Conservation (phyloP, 176 grass and related monocot species). For the Dactylis glomerata region DNA sequence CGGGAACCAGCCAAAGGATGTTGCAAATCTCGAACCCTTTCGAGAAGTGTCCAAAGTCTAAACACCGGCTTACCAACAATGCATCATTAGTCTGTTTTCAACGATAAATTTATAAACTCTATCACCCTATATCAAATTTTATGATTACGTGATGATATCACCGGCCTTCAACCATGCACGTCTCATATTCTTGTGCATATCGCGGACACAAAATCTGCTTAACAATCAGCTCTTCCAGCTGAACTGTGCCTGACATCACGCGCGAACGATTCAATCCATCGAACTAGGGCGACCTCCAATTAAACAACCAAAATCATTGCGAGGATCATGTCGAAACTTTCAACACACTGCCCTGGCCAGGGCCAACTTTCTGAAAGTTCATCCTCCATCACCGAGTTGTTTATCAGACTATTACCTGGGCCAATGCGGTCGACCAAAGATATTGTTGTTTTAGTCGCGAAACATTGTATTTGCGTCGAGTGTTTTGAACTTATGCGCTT, state of each 20-base stretch:
- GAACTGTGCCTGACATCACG: background rate
- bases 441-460: constrained; percentile 22
- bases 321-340: constrained; percentile 19
- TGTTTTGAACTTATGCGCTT: constrained; percentile 8
- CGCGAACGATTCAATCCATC: background rate
- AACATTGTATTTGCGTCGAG: constrained; percentile 31
- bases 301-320: constrained; percentile 7
- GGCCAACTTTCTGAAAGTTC: constrained; percentile 8
- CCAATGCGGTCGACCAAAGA: constrained; percentile 29
- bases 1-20: no score
- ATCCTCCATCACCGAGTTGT: background rate
- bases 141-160: constrained; percentile 3
- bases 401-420: background rate
- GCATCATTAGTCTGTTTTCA: background rate
- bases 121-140: background rate
- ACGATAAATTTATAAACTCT: no score
- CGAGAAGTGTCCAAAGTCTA: no score
- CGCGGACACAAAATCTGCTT: background rate
- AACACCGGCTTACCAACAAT: background rate
- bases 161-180: constrained; percentile 12
- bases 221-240: background rate
- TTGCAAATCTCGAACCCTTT: no score
- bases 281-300: background rate
- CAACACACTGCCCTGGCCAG: background rate
- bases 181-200: background rate